Conservation (phyloP, 192 early-diverging fungal genomes). For the Rhizoclosmatium globosum region DNA sequence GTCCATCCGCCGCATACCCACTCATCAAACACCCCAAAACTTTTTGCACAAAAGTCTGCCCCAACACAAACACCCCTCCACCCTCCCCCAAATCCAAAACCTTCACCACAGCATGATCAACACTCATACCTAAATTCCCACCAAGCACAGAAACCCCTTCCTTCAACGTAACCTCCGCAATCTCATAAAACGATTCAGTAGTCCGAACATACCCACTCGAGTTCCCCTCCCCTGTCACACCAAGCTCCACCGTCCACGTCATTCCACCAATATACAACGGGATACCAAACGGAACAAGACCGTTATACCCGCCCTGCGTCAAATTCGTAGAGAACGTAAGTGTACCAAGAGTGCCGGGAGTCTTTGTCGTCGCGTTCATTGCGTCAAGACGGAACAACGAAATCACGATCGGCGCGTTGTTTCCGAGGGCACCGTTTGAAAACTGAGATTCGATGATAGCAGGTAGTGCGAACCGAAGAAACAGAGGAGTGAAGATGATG, state of each 20-base stretch:
- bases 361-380: background rate
- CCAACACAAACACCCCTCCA: background rate
- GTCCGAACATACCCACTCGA: background rate
- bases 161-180: background rate
- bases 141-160: background rate
- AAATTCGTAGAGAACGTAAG: background rate
- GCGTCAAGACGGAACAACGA: background rate
- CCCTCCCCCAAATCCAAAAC: background rate
- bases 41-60: background rate
- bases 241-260: slow-evolving; percentile 11
- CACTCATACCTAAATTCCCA: background rate
- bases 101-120: background rate
- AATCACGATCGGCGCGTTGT: background rate
- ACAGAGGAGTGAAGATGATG: background rate
- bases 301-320: background rate
- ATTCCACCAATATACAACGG: background rate
- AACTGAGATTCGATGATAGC: slow-evolving; percentile 1
- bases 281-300: background rate
- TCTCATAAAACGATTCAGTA: background rate
- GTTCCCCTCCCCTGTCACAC: background rate
- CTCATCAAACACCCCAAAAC: slow-evolving; percentile 11
- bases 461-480: slow-evolving; percentile 9
- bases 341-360: background rate
- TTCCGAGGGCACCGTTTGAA: background rate
- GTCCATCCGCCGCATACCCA: slow-evolving; percentile 4